Conservation (phyloP, 768 basidiomycete species). For the Mycena vulgaris region DNA sequence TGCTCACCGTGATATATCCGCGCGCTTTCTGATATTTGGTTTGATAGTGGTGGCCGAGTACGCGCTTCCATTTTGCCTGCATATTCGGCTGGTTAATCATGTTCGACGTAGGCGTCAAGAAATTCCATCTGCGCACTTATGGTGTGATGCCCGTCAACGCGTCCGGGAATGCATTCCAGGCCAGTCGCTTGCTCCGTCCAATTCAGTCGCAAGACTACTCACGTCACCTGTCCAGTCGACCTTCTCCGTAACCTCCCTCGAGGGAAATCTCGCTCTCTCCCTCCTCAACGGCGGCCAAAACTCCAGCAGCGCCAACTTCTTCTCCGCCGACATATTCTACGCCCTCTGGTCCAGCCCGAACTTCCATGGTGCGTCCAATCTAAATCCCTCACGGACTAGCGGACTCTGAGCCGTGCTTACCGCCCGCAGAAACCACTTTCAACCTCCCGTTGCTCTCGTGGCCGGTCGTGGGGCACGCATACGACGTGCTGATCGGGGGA, state of each 20-base stretch:
- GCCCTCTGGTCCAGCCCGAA: slow-evolving; percentile 51
- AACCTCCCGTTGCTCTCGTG: slow-evolving; percentile 50
- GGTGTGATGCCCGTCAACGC: slow-evolving; percentile 47
- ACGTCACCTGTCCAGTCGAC: slow-evolving; percentile 45
- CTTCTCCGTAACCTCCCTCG: slow-evolving; percentile 51
- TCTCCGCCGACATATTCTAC: slow-evolving; percentile 51
- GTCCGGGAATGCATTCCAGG: slow-evolving; percentile 54
- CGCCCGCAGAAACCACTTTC: slow-evolving; percentile 45
- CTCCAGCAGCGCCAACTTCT: slow-evolving; percentile 50
- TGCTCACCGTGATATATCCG: neutral
- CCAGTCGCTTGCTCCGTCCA: slow-evolving; percentile 6
- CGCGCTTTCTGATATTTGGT: neutral
- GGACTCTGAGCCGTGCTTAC: too few species aligned
- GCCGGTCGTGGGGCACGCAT: slow-evolving; percentile 54
- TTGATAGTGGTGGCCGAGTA: slow-evolving; percentile 54
- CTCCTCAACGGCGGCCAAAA: slow-evolving; percentile 54
- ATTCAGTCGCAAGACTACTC: neutral
- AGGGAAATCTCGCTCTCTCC: slow-evolving; percentile 46
- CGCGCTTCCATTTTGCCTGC: neutral
- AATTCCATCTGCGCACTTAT: slow-evolving; percentile 55
- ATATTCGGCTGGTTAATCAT: neutral
- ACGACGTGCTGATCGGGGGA: slow-evolving; percentile 56
- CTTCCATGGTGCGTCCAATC: slow-evolving; percentile 49
- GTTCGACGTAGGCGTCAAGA: slow-evolving; percentile 46
- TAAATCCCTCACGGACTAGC: too few species aligned